Percentiles rank a stretch among this genome's conserved stretches.
phyloP scores from a whole-genome alignment of 1,284 basidiomycete species.

The Limonomyces culmigenus region DNA sequence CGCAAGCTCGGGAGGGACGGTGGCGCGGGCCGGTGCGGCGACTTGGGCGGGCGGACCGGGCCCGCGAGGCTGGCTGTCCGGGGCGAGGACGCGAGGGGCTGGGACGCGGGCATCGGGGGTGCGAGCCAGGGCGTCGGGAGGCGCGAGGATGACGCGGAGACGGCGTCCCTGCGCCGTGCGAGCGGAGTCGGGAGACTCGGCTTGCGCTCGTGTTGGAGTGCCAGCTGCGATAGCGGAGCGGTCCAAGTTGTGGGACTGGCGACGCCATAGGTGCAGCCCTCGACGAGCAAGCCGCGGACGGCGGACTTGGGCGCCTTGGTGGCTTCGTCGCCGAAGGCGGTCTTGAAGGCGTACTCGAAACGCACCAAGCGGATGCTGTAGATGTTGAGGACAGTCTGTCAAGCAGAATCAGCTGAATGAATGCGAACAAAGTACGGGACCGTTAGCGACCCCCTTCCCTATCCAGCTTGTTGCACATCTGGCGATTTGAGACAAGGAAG shows the following conservation, averaged over 20 bases:
- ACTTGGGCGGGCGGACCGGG: no score
- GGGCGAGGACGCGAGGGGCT: slow-evolving; percentile 62
- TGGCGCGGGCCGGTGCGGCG: no score
- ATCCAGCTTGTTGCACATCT: slow-evolving; percentile 67
- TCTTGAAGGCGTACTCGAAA: slow-evolving; percentile 62
- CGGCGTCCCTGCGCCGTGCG: slow-evolving; percentile 84
- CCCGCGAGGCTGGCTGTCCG: slow-evolving; percentile 70
- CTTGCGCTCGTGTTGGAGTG: slow-evolving; percentile 83
- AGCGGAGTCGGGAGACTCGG: slow-evolving; percentile 66
- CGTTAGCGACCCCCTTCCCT: slow-evolving; percentile 78
- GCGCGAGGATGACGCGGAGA: slow-evolving; percentile 85
- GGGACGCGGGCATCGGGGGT: slow-evolving; percentile 75
- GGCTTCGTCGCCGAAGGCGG: slow-evolving; percentile 49
- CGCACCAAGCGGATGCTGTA: slow-evolving; percentile 82
- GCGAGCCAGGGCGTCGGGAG: slow-evolving; percentile 82
- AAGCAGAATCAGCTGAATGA: slow-evolving; percentile 3
- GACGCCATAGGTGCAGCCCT: slow-evolving; percentile 73
- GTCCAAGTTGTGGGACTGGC: no score
- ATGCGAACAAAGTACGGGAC: slow-evolving; percentile 25
- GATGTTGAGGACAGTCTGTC: slow-evolving; percentile 68
- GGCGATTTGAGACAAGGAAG: slow-evolving; percentile 49
- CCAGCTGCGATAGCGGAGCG: slow-evolving; percentile 76
- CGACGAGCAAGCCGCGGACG: slow-evolving; percentile 61
- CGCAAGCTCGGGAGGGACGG: no score
- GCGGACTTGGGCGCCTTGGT: slow-evolving; percentile 51